Percentiles rank a stretch among this genome's conserved stretches.
phyloP scores from a whole-genome alignment of 164 flowering plant genomes.

The Sedum album region DNA sequence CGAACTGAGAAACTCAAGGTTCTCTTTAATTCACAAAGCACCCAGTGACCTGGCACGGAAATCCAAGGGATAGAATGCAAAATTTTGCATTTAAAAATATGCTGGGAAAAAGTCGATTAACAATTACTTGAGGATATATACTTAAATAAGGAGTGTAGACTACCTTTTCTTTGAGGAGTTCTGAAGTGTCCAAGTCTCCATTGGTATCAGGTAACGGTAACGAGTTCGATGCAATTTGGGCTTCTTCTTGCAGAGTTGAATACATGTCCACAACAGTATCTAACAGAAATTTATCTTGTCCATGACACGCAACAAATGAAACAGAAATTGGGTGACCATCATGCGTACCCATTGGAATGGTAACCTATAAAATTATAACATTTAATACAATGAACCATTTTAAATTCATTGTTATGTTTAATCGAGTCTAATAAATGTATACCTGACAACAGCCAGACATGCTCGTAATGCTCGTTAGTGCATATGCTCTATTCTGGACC shows the following conservation, averaged over 20 bases:
- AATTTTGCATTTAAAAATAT: too few species aligned
- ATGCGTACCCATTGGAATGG: conserved; percentile 78
- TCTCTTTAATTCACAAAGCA: background rate
- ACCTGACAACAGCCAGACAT: conserved; percentile 99
- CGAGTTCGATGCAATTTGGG: conserved; percentile 38
- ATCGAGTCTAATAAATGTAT: conserved; percentile 4
- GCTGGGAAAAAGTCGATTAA: background rate
- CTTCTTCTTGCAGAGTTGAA: conserved; percentile 70
- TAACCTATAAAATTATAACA: conserved; percentile 38
- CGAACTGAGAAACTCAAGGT: background rate
- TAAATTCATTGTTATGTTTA: background rate
- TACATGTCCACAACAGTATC: conserved; percentile 79
- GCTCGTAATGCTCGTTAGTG: conserved; percentile 62
- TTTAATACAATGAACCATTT: background rate
- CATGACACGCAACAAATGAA: conserved; percentile 79
- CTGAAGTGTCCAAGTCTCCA: conserved; percentile 70
- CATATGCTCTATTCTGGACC: conserved; percentile 52
- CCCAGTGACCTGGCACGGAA: background rate
- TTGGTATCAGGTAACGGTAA: conserved; percentile 49
- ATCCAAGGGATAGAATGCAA: background rate
- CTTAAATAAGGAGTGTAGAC: background rate
- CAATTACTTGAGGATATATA: background rate
- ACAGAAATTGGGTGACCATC: conserved; percentile 57
- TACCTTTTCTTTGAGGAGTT: conserved; percentile 92
- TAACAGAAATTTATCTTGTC: conserved; percentile 83